Evolutionary conservation across 805 yeast genomes (phyloP), one percentile per base, ranked within the genome.

Genomic region (Ascoidea asiatica): DNA sequence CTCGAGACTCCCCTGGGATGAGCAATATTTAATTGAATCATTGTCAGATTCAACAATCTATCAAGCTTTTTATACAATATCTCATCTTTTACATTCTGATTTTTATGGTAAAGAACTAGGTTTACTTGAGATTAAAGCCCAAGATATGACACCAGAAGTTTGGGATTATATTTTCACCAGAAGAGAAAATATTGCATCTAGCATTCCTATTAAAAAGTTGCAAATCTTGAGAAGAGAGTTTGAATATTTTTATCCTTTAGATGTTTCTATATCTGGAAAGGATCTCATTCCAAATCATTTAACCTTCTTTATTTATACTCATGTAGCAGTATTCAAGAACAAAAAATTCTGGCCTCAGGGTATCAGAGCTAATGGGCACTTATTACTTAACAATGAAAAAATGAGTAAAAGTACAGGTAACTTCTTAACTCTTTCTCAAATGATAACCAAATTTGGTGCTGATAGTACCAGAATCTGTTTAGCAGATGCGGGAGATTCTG

Each of bases 371-470:
- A 92, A 92, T 57, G 98, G 98, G 53, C 98, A 92, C 62, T 75
- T 92, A 67, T 65, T 92, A 72, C 75, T 92, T 63, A 92, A 92
- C 70, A 90, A 92, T 61, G 92, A 90, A 56, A 92, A 92, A 75
- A 92, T 92, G 98, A 81, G 97, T 45, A 92, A 92, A 65, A 83
- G 95, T 29, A 90, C 97, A 29, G 98, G 98, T 66, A 92, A 92
- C 70, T 92, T 92, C 62, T 72, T 86, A 79, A 92, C 97, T 43
- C 70, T 92, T 62, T 75, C 79, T 55, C 87, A 92, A 63, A 75
- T 83, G 60, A 80, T 81, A 48, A 72, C 77, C 55, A 92, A 92
- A 66, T 92, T 80, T 54, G 98, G 98, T 63, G 95, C 97, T 43
- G 98, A 92, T 64, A 97, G 97, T 38, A 71, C 95, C 8, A 83